phyloP scores from a whole-genome alignment of 306 rosid genomes.

The Trifolium subterraneum region DNA sequence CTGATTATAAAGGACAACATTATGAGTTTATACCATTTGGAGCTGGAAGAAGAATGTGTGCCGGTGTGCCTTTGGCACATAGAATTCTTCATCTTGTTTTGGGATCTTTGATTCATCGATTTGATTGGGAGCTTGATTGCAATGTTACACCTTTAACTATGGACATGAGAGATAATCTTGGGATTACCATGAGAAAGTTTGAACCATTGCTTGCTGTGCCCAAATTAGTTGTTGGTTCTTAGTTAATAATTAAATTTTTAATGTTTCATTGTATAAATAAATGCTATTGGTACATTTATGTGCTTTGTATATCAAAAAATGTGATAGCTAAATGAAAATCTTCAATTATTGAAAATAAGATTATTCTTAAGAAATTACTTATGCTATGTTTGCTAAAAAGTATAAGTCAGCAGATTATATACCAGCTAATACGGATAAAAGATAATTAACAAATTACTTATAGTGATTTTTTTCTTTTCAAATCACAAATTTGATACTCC shows the following conservation, averaged over 20 bases:
- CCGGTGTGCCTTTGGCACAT: constrained; percentile 58
- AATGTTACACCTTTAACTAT: constrained; percentile 44
- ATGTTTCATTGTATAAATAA: not conserved
- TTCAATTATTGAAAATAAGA: no score
- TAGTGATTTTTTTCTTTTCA: no score
- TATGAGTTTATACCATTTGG: constrained; percentile 60
- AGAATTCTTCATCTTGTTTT: constrained; percentile 49
- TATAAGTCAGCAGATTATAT: no score
- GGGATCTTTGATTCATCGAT: constrained; percentile 60
- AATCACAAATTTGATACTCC: no score
- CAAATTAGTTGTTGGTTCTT: not conserved
- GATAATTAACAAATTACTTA: no score
- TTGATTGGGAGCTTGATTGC: constrained; percentile 59
- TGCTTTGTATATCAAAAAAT: not conserved
- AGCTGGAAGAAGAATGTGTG: constrained; percentile 65
- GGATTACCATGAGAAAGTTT: constrained; percentile 50
- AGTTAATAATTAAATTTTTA: not conserved
- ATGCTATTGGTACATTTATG: not conserved
- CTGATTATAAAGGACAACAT: constrained; percentile 54
- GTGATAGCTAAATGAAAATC: not conserved
- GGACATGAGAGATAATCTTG: constrained; percentile 54
- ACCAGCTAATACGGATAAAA: no score
- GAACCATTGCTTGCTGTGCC: constrained; percentile 59
- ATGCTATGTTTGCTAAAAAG: no score
- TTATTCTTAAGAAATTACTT: no score